These are phyloP conservation scores for Globisporangium sylvaticum DNA, from an alignment of 352 stramenopile genomes.

Conservation along the genomic window DNA sequence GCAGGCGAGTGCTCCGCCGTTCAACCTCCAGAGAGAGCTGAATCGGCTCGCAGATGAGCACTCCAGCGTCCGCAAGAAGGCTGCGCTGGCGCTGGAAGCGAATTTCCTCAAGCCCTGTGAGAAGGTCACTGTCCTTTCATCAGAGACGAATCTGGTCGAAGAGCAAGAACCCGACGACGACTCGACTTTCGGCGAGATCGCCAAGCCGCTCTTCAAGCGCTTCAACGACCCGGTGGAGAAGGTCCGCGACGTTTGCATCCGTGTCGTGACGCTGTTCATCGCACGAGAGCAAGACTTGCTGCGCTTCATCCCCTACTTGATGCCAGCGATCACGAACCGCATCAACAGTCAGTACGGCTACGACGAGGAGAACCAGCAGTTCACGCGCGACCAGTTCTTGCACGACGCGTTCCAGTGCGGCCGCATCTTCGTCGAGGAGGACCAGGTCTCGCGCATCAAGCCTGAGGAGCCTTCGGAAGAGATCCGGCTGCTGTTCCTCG, in stretches of 20 bases:
- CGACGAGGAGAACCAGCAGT: conserved; percentile 74
- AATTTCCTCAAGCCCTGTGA: conserved; percentile 27
- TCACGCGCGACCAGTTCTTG: conserved; percentile 62
- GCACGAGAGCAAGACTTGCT: conserved; percentile 51
- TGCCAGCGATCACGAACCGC: conserved; percentile 63
- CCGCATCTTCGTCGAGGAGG: conserved; percentile 49
- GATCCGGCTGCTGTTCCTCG: conserved; percentile 59
- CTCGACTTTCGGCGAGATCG: conserved; percentile 37
- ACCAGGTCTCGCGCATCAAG: conserved; percentile 35
- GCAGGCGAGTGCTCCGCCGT: conserved; percentile 5
- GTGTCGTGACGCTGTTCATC: conserved; percentile 45
- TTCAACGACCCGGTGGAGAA: conserved; percentile 84
- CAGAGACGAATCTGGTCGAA: background rate
- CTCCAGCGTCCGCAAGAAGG: conserved; percentile 50
- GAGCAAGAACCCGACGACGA: background rate
- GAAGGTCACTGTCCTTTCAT: background rate
- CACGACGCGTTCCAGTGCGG: conserved; percentile 75
- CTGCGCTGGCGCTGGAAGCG: conserved; percentile 40
- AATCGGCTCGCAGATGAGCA: conserved; percentile 60
- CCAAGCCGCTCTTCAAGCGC: conserved; percentile 76
- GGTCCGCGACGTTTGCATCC: conserved; percentile 67
- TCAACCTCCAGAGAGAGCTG: conserved; percentile 46
- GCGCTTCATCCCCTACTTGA: conserved; percentile 65
- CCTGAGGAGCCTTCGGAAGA: conserved; percentile 73
- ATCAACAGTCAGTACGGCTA: conserved; percentile 63